Percentiles rank a stretch among this genome's conserved stretches.
phyloP scores from a whole-genome alignment of 2,329 filamentous ascomycete species.

The Alternaria sp. region DNA sequence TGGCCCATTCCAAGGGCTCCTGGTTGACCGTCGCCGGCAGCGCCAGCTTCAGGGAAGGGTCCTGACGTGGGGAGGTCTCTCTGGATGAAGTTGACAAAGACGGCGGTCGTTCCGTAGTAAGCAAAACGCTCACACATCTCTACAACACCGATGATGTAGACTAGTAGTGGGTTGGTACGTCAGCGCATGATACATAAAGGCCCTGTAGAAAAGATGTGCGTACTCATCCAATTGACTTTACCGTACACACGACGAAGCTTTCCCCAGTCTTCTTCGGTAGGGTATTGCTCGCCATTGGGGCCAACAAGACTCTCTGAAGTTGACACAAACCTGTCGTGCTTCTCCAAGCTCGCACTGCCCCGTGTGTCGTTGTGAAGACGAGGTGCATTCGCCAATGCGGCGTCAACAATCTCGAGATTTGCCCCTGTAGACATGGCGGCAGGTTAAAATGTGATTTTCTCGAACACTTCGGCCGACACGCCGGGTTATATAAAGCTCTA shows the following conservation, averaged over 20 bases:
- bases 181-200: neutral
- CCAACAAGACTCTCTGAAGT: constrained; percentile 18
- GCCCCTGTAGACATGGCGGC: constrained; percentile 25
- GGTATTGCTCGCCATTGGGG: constrained; percentile 34
- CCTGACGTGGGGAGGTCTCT: constrained; percentile 57
- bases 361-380: constrained; percentile 8
- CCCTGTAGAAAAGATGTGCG: neutral
- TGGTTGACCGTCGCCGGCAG: constrained; percentile 34
- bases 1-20: constrained; percentile 39
- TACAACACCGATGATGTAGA: constrained; percentile 38
- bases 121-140: constrained; percentile 41
- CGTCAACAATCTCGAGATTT: constrained; percentile 24
- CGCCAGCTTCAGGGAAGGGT: constrained; percentile 58
- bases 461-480: neutral
- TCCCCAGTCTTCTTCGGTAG: constrained; percentile 36
- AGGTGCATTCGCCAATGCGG: constrained; percentile 17
- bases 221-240: constrained; percentile 37
- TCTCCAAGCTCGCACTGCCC: constrained; percentile 12
- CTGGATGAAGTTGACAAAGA: constrained; percentile 42
- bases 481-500: constrained; percentile 6
- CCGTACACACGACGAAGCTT: constrained; percentile 41
- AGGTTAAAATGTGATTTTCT: neutral
- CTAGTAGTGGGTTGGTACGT: neutral
- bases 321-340: constrained; percentile 8
- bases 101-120: constrained; percentile 38